These are phyloP conservation scores for Cutaneotrichosporon spelunceum DNA, from an alignment of 1,284 basidiomycete genomes.

Conservation along the genomic window DNA sequence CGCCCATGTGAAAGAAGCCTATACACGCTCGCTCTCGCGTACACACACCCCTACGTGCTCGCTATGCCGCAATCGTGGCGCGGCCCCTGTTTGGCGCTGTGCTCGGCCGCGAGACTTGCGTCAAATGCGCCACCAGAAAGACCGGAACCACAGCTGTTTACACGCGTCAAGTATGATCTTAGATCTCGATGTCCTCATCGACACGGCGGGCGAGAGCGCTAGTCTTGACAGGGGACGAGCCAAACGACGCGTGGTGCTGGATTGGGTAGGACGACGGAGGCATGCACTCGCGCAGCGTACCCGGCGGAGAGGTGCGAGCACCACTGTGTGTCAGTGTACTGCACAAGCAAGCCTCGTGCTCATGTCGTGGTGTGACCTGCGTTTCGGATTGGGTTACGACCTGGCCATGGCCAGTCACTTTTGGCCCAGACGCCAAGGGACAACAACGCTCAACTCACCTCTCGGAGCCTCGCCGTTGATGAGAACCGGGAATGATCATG, in stretches of 20 bases:
- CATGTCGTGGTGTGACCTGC: not conserved
- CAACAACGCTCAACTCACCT: slow-evolving; percentile 28
- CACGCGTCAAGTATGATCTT: not conserved
- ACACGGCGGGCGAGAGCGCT: slow-evolving; percentile 42
- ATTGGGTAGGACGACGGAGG: slow-evolving; percentile 45
- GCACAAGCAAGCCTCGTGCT: not conserved
- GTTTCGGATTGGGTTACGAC: not conserved
- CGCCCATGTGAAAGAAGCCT: slow-evolving; percentile 3
- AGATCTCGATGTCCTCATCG: slow-evolving; percentile 40
- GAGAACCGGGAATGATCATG: slow-evolving; percentile 36
- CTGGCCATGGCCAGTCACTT: not conserved
- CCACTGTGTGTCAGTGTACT: slow-evolving; percentile 21
- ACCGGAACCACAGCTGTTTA: not conserved
- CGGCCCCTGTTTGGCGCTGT: not conserved
- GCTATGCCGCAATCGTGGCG: slow-evolving; percentile 3
- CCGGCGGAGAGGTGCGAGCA: slow-evolving; percentile 42
- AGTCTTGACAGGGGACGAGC: slow-evolving; percentile 49
- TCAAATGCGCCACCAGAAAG: not conserved
- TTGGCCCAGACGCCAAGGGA: not conserved
- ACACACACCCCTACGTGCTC: not conserved
- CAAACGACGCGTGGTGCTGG: slow-evolving; percentile 36
- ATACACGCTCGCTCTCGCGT: slow-evolving; percentile 8
- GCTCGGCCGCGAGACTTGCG: not conserved
- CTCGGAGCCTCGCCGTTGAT: slow-evolving; percentile 42
- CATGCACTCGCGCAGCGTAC: slow-evolving; percentile 35